Conservation (phyloP, 371 early-diverging fungal genomes). For the Syncephalastrum racemosum region DNA sequence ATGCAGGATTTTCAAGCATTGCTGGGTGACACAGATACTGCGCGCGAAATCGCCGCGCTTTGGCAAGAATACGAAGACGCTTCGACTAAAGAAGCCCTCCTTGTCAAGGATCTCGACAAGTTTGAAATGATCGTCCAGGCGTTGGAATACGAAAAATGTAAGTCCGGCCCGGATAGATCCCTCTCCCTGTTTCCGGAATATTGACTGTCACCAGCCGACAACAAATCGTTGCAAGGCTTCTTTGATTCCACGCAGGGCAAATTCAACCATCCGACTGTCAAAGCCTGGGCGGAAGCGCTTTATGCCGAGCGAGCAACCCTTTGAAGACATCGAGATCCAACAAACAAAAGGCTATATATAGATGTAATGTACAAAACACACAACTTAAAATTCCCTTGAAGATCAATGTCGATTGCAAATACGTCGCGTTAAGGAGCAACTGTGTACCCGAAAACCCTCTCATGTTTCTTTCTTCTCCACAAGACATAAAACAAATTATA, state of each 20-base stretch:
- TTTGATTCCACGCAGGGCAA: constrained; percentile 78
- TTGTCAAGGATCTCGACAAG: constrained; percentile 93
- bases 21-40: constrained; percentile 60
- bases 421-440: too few relatives aligned
- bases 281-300: constrained; percentile 81
- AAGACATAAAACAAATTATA: too few relatives aligned
- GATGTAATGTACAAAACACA: not conserved
- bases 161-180: constrained; percentile 8
- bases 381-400: too few relatives aligned
- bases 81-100: constrained; percentile 71
- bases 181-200: not conserved
- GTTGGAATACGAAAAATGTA: constrained; percentile 86
- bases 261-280: constrained; percentile 79
- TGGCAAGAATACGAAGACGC: constrained; percentile 92
- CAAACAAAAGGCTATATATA: not conserved
- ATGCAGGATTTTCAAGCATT: constrained; percentile 66
- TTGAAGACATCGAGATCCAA: constrained; percentile 1
- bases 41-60: constrained; percentile 69
- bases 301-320: constrained; percentile 60
- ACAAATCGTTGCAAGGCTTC: constrained; percentile 69
- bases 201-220: constrained; percentile 50
- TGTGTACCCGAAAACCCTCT: too few relatives aligned
- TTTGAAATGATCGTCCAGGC: constrained; percentile 95
- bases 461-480: too few relatives aligned
- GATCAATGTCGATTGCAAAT: too few relatives aligned